A percentile compares a stretch with the other conserved stretches of the same genome.
Evolutionary conservation across 2,329 filamentous ascomycete genomes (phyloP).

Genomic region (Monilinia fructigena): DNA sequence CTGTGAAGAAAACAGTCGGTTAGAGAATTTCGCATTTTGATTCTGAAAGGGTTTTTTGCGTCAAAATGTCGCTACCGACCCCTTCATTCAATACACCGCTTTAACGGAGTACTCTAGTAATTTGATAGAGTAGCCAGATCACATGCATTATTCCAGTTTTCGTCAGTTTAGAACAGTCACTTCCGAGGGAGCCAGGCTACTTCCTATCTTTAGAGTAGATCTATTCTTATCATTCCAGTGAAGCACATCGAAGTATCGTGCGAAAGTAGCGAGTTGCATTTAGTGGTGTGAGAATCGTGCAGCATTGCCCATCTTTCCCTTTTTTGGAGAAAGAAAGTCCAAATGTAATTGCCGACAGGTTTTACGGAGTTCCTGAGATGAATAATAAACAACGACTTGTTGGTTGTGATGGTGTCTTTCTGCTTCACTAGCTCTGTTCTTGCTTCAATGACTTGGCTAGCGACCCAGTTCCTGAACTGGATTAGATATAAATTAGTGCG

Average conservation of each 20-base stretch:
- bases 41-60: not conserved
- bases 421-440: conserved; percentile 2
- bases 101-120: not conserved
- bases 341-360: not conserved
- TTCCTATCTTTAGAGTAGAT: not conserved
- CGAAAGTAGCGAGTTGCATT: not conserved
- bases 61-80: not conserved
- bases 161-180: not conserved
- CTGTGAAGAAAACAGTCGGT: not conserved
- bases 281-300: not conserved
- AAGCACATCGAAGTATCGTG: not conserved
- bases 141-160: not conserved
- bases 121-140: not conserved
- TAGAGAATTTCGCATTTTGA: not conserved
- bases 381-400: not conserved
- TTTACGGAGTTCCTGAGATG: not conserved
- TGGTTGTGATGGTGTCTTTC: conserved; percentile 3
- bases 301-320: not conserved
- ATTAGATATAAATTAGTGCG: not conserved
- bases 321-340: not conserved
- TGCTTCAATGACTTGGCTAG: not conserved
- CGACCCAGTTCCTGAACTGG: conserved; percentile 1
- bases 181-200: not conserved
- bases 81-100: conserved; percentile 9
- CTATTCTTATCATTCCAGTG: not conserved